Percentiles rank a stretch among this genome's conserved stretches.
Evolutionary conservation across 129 eudicot genomes (phyloP).

Genomic region (Silybum marianum): DNA sequence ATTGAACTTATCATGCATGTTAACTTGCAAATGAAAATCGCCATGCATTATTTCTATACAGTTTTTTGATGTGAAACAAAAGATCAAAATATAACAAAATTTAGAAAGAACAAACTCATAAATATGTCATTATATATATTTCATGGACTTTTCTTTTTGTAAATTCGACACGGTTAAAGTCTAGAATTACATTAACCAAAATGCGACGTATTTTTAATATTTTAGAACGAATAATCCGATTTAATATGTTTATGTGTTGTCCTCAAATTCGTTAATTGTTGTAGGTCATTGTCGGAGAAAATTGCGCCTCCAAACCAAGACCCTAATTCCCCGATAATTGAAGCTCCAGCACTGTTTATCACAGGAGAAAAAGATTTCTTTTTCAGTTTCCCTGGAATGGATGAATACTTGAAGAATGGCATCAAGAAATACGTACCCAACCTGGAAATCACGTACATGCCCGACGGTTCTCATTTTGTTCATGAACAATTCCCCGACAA

Average conservation of each 20-base stretch:
- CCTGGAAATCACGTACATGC: conserved; percentile 33
- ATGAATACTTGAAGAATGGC: not conserved
- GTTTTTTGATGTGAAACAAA: not conserved
- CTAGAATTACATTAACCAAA: not conserved
- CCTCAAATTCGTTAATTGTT: not conserved
- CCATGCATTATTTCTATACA: no score
- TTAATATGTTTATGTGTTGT: not conserved
- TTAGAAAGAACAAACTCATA: no score
- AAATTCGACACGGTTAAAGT: not conserved
- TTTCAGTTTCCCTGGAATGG: not conserved
- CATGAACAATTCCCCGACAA: conserved; percentile 45
- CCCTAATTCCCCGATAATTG: not conserved
- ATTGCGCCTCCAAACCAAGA: not conserved
- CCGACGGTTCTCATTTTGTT: conserved; percentile 48
- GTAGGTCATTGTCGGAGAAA: not conserved
- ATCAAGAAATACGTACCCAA: conserved; percentile 39
- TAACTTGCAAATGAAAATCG: not conserved
- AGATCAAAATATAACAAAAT: not conserved
- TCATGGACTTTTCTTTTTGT: not conserved
- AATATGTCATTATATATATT: not conserved
- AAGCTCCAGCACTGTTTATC: not conserved
- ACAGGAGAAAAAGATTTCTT: not conserved
- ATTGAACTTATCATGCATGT: not conserved
- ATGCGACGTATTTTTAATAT: not conserved
- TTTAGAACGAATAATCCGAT: not conserved